A percentile compares a stretch with the other conserved stretches of the same genome.
phyloP scores from a whole-genome alignment of 208 protist species.

The Leptomonas seymouri region DNA sequence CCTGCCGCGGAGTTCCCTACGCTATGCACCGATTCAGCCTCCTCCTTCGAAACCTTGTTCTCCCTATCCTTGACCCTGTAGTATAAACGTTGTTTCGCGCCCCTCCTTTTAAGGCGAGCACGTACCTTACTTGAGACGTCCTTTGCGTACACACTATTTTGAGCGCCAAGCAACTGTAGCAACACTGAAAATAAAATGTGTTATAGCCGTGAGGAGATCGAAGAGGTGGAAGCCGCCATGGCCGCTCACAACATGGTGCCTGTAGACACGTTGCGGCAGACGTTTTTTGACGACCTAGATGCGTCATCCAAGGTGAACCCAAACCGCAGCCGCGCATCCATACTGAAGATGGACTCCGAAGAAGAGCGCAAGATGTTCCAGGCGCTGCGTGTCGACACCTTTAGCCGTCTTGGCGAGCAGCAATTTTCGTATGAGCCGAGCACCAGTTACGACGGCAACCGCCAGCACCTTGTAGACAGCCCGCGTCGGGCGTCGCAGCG shows the following conservation, averaged over 20 bases:
- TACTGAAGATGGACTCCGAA: background rate
- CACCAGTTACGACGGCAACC: background rate
- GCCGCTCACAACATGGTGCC: slow-evolving; percentile 30
- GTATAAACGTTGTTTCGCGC: too few species aligned
- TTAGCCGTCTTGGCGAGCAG: slow-evolving; percentile 15
- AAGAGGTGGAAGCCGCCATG: slow-evolving; percentile 27
- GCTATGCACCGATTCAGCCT: too few species aligned
- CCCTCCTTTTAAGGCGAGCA: too few species aligned
- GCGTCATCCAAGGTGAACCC: slow-evolving; percentile 59
- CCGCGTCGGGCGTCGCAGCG: slow-evolving; percentile 1
- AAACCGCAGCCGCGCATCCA: slow-evolving; percentile 30
- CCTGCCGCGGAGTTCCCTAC: too few species aligned
- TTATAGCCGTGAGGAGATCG: slow-evolving; percentile 18
- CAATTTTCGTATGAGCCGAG: background rate
- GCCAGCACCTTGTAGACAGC: slow-evolving; percentile 13
- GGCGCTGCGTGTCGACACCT: slow-evolving; percentile 9
- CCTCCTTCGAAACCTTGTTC: too few species aligned
- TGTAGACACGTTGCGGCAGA: slow-evolving; percentile 40
- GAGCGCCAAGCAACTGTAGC: too few species aligned
- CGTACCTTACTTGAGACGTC: too few species aligned
- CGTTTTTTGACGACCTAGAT: slow-evolving; percentile 62
- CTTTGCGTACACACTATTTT: too few species aligned
- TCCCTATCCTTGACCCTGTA: too few species aligned
- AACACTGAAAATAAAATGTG: background rate
- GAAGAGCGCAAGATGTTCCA: slow-evolving; percentile 30